Percentiles rank a stretch among this genome's conserved stretches.
Evolutionary conservation across 2,329 filamentous ascomycete species (phyloP).

Genomic region (Diaporthe batatas): DNA sequence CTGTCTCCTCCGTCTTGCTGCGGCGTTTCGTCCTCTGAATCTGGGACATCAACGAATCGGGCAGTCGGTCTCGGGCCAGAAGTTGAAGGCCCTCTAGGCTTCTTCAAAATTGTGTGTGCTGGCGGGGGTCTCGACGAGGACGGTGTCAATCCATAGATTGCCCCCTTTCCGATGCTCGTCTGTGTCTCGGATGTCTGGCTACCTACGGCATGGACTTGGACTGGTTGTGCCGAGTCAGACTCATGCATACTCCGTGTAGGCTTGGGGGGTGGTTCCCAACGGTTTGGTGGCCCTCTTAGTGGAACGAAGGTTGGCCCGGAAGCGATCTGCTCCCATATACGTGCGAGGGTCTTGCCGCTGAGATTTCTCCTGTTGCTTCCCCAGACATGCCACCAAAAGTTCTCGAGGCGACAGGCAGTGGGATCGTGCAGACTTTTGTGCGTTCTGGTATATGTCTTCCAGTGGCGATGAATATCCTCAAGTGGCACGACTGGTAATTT

Average conservation of each 20-base stretch:
- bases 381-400: slow-evolving; percentile 77
- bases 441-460: slow-evolving; percentile 73
- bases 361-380: slow-evolving; percentile 68
- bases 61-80: slow-evolving; percentile 70
- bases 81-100: slow-evolving; percentile 65
- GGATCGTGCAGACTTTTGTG: slow-evolving; percentile 71
- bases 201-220: slow-evolving; percentile 13
- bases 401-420: slow-evolving; percentile 72
- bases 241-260: slow-evolving; percentile 41
- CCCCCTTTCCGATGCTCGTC: slow-evolving; percentile 42
- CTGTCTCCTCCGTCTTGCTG: slow-evolving; percentile 47
- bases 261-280: slow-evolving; percentile 63
- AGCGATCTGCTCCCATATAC: slow-evolving; percentile 70
- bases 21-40: slow-evolving; percentile 59
- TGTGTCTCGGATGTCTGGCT: slow-evolving; percentile 1
- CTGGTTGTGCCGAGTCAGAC: slow-evolving; percentile 38
- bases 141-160: slow-evolving; percentile 49
- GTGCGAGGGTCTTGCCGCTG: slow-evolving; percentile 66
- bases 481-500: slow-evolving; percentile 63
- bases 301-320: slow-evolving; percentile 69
- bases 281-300: slow-evolving; percentile 65
- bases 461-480: slow-evolving; percentile 68
- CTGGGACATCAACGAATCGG: slow-evolving; percentile 69
- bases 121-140: slow-evolving; percentile 63
- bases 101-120: slow-evolving; percentile 71